Evolutionary conservation across 2,329 filamentous ascomycete genomes (phyloP).

Genomic region (Colletotrichum lindemuthianum): DNA sequence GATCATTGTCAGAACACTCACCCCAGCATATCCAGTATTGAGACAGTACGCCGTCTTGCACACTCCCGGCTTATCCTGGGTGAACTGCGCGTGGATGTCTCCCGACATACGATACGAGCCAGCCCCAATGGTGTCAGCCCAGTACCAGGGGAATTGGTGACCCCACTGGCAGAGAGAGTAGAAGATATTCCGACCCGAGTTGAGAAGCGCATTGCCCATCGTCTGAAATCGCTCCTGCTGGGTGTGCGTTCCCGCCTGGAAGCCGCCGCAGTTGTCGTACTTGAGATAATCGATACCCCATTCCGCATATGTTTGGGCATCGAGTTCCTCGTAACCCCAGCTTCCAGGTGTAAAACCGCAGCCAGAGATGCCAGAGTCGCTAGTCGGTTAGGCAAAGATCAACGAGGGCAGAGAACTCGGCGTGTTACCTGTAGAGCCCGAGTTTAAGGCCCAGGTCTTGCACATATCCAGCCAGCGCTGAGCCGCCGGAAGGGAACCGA

Average conservation of each 20-base stretch:
- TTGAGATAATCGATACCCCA: constrained; percentile 65
- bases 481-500: constrained; percentile 44
- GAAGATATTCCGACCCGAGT: constrained; percentile 45
- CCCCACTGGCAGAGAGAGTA: constrained; percentile 50
- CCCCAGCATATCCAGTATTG: constrained; percentile 46
- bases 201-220: constrained; percentile 46
- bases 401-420: not conserved
- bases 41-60: constrained; percentile 47
- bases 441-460: constrained; percentile 60
- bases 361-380: constrained; percentile 53
- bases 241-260: constrained; percentile 58
- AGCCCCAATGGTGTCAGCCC: constrained; percentile 38
- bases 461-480: constrained; percentile 55
- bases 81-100: constrained; percentile 45
- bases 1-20: constrained; percentile 45
- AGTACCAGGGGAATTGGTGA: constrained; percentile 38
- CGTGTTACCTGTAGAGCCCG: constrained; percentile 58
- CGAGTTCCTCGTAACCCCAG: constrained; percentile 55
- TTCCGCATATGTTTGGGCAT: constrained; percentile 61
- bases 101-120: constrained; percentile 47
- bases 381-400: not conserved
- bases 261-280: constrained; percentile 62
- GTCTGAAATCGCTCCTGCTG: constrained; percentile 54
- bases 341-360: constrained; percentile 48
- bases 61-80: constrained; percentile 38